Base-by-base conservation (phyloP, 345 rosid species). In the Cardiospermum halicacabum region DNA sequence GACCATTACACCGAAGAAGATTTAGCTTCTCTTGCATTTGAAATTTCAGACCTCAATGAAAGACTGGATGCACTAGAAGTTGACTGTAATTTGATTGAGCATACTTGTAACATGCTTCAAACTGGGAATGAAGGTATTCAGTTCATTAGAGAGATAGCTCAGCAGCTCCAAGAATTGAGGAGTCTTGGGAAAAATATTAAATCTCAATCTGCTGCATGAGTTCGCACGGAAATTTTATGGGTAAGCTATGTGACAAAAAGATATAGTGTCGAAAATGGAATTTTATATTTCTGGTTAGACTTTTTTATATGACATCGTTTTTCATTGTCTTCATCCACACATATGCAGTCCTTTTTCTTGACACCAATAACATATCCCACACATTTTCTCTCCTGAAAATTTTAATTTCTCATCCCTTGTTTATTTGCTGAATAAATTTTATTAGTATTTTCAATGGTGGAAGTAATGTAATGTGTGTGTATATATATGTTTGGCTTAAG, bases 21-120 rank as follows among this genome's bases (percentile, higher is more conserved):
- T 58, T 36, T 76, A 60, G 70, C 55, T 10, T 60, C 72, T 56
- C 72, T 78, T 26, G 70, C 67, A 74, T 79, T 70, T 51, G 85
- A 84, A 77, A 68, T 79, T 64, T 57, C 73, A 66, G 67, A 75
- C 68, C 78, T 82, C 27, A 77, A 77, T 72, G 80, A 72, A 56
- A 74, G 87, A 67, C 60, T 84, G 67, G 88, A 81, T 67, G 60
- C 85, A 53, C 88, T 82, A 15, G 82, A 84, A 72, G 37, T 66
- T 56, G 81, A 85, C 50, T 58, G 74, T 73, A 63, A 53, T 53
- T 66, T 81, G 58, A 67, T 81, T 15, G 75, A 76, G 60, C 82
- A 64, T 60, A 59, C 78, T 47, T 45, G 77, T 60, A 76, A 78
- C 73, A 70, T 69, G 57, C 78, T 81, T 69, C 76, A 75, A 57